Evolutionary conservation across 371 early-diverging fungal genomes (phyloP), one percentile per base, ranked within the genome.

Genomic region (Actinomortierella wolfii): DNA sequence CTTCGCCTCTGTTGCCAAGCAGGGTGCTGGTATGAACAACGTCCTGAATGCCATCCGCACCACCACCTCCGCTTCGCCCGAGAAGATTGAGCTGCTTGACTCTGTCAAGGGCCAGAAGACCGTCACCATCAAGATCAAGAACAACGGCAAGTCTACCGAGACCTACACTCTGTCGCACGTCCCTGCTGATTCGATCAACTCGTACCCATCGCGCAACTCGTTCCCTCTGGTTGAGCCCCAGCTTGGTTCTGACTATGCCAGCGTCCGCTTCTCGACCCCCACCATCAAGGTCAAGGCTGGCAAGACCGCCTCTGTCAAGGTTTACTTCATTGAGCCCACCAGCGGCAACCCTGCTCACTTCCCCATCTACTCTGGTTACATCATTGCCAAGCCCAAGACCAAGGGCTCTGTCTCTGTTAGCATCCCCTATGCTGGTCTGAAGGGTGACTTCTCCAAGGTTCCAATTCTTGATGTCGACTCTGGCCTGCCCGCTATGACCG

Each of bases 11-110:
- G 76, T 79, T 1, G 82, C 83, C 48, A 76, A 76, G 50, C 89
- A 91, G 68, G 94, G 94, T 1, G 78, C 85, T 26, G 92, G 94
- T 5, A 67, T 92, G 7, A 78, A 92, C 44, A 80, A 92, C 75
- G 73, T 82, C 17, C 79, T 80, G 56, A 67, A 79, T 28, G 85
- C 92, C 4, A 58, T 91, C 45, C 64, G 46, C 17, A 57, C 87
- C 0, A 78, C 79, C 25, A 82, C 83, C 1, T 28, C 68, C 7
- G 71, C 90, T 18, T 43, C 66, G 0, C 94, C 94, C 3, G 78
- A 86, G 8, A 78, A 76, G 42, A 63, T 89, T 29, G 81, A 84
- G 15, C 62, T 93, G 13, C 87, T 88, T 54, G 87, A 88, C 67
- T 69, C 80, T 17, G 51, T 57, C n/a, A 65, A 77, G 3, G 61